phyloP scores from a whole-genome alignment of 176 grass and related monocot genomes.

The Aegilops umbellulata region DNA sequence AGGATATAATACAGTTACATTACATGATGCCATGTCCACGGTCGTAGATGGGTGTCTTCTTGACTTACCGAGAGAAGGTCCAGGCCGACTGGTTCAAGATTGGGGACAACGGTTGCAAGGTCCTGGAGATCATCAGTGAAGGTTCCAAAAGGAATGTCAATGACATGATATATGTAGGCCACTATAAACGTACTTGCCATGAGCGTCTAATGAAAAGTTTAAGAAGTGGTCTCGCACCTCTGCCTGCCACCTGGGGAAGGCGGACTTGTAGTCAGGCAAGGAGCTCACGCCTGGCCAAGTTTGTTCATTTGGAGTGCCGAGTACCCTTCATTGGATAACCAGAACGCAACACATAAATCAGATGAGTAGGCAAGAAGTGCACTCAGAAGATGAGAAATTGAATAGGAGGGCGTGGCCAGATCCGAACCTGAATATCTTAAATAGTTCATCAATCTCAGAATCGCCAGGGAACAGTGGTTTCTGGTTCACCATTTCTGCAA shows the following conservation, averaged over 20 bases:
- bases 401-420: background rate
- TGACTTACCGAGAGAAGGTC: slow-evolving; percentile 90
- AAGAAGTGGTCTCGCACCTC: slow-evolving; percentile 45
- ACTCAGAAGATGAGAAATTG: slow-evolving; percentile 6
- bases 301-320: slow-evolving; percentile 92
- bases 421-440: slow-evolving; percentile 92
- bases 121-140: slow-evolving; percentile 42
- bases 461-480: slow-evolving; percentile 86
- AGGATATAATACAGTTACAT: background rate
- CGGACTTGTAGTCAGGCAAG: slow-evolving; percentile 83
- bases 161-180: background rate
- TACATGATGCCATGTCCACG: background rate
- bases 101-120: slow-evolving; percentile 62
- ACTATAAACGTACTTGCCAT: background rate
- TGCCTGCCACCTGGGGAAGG: slow-evolving; percentile 83
- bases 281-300: slow-evolving; percentile 85
- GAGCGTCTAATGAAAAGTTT: background rate
- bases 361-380: background rate
- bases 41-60: background rate
- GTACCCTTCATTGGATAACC: slow-evolving; percentile 42
- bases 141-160: slow-evolving; percentile 20
- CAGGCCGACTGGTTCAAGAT: slow-evolving; percentile 68
- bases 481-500: slow-evolving; percentile 98
- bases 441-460: slow-evolving; percentile 92
- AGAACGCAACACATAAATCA: slow-evolving; percentile 19